Evolutionary conservation across 2,329 filamentous ascomycete species (phyloP).

Genomic region (Tympanopsis confertula): DNA sequence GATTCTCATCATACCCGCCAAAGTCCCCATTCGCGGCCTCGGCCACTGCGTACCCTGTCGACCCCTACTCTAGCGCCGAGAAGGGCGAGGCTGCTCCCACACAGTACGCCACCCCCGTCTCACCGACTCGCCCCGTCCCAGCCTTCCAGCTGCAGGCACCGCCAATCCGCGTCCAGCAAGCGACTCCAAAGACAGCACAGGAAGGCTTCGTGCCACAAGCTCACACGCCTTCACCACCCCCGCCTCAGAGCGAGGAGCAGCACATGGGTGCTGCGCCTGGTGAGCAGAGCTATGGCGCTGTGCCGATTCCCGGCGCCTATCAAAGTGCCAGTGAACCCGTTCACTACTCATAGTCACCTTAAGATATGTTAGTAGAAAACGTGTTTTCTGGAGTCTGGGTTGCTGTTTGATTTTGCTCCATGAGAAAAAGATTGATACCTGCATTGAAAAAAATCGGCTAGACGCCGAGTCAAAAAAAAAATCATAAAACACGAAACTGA

Average conservation of each 20-base stretch:
- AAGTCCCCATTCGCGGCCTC: constrained; percentile 47
- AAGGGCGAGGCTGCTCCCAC: not conserved
- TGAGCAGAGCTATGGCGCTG: not conserved
- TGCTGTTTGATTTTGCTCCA: too few relatives aligned
- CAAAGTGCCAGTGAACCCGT: too few relatives aligned
- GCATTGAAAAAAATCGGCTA: too few relatives aligned
- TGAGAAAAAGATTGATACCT: too few relatives aligned
- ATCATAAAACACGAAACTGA: too few relatives aligned
- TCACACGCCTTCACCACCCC: not conserved
- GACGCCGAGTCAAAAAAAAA: too few relatives aligned
- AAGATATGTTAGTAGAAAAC: too few relatives aligned
- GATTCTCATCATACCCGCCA: constrained; percentile 38
- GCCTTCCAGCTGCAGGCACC: constrained; percentile 81
- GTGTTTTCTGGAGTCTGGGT: too few relatives aligned
- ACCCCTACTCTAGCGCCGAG: not conserved
- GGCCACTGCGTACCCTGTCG: too few relatives aligned
- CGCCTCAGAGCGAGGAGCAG: constrained; percentile 14
- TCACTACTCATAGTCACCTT: too few relatives aligned
- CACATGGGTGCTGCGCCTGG: not conserved
- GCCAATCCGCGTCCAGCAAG: constrained; percentile 64
- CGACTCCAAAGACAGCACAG: constrained; percentile 60
- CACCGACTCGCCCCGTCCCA: not conserved
- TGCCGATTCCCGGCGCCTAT: not conserved
- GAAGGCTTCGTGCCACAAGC: constrained; percentile 46
- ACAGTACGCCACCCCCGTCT: not conserved